These are phyloP conservation scores for Aspergillus baeticus DNA, from an alignment of 495 filamentous ascomycete species.

Conservation along the genomic window DNA sequence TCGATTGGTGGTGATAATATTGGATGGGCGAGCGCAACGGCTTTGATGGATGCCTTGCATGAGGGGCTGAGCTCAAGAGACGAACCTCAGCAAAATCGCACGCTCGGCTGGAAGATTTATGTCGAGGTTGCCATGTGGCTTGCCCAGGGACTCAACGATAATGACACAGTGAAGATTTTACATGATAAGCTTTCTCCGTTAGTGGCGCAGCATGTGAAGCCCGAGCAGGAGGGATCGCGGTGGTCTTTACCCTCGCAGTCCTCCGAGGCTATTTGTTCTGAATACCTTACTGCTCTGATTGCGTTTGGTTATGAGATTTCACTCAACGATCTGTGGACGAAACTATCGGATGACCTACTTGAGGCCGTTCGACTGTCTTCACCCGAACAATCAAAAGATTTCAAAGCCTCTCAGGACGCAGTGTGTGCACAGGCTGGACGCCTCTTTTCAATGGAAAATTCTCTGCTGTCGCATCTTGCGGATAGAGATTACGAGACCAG, in stretches of 20 bases:
- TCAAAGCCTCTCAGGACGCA: slow-evolving; percentile 64
- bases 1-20: slow-evolving; percentile 27
- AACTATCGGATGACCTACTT: slow-evolving; percentile 53
- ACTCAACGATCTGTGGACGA: slow-evolving; percentile 51
- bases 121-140: slow-evolving; percentile 55
- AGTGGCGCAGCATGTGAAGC: slow-evolving; percentile 55
- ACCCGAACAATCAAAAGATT: slow-evolving; percentile 76
- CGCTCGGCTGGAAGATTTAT: slow-evolving; percentile 72
- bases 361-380: slow-evolving; percentile 65
- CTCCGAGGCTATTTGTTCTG: slow-evolving; percentile 36
- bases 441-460: slow-evolving; percentile 59
- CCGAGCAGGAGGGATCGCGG: slow-evolving; percentile 37
- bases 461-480: slow-evolving; percentile 35
- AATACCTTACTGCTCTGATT: slow-evolving; percentile 34
- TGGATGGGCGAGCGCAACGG: slow-evolving; percentile 24
- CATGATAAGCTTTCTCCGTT: slow-evolving; percentile 53
- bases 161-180: slow-evolving; percentile 50
- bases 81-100: slow-evolving; percentile 65
- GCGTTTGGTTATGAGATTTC: slow-evolving; percentile 25
- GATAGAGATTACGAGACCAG: slow-evolving; percentile 25
- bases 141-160: slow-evolving; percentile 36
- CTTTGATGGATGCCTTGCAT: slow-evolving; percentile 61
- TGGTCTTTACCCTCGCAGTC: slow-evolving; percentile 50
- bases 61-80: slow-evolving; percentile 69
- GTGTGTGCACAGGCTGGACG: slow-evolving; percentile 59